These are phyloP conservation scores for Paracoccidioides brasiliensis DNA, from an alignment of 2,329 filamentous ascomycete species.

Conservation along the genomic window DNA sequence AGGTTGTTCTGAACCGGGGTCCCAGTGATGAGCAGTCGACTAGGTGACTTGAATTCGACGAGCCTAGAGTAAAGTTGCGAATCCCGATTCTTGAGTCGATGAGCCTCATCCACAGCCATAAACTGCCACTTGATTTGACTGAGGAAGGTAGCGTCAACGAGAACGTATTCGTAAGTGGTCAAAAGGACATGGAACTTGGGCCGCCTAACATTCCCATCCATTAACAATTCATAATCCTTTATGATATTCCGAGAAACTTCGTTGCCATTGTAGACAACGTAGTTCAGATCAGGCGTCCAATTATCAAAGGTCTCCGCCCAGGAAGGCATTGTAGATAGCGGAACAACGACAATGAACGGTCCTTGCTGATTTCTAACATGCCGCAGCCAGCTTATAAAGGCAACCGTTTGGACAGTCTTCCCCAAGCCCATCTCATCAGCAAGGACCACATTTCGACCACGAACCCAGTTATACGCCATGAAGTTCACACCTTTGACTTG, in stretches of 20 bases:
- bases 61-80: slow-evolving; percentile 84
- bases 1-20: slow-evolving; percentile 97
- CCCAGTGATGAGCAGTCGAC: slow-evolving; percentile 85
- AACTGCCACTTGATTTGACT: slow-evolving; percentile 95
- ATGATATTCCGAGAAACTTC: slow-evolving; percentile 77
- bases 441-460: slow-evolving; percentile 87
- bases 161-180: slow-evolving; percentile 93
- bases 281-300: slow-evolving; percentile 93
- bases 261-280: slow-evolving; percentile 90
- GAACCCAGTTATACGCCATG: slow-evolving; percentile 88
- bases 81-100: slow-evolving; percentile 90
- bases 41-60: slow-evolving; percentile 73
- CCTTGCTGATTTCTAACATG: slow-evolving; percentile 83
- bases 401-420: slow-evolving; percentile 94
- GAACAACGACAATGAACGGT: slow-evolving; percentile 92
- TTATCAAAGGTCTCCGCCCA: slow-evolving; percentile 97
- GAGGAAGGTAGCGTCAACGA: slow-evolving; percentile 71
- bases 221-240: slow-evolving; percentile 74
- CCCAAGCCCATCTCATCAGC: slow-evolving; percentile 98
- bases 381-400: slow-evolving; percentile 92
- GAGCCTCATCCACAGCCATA: slow-evolving; percentile 89
- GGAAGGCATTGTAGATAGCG: slow-evolving; percentile 89
- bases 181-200: slow-evolving; percentile 96
- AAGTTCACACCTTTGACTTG: slow-evolving; percentile 93
- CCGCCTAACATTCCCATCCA: slow-evolving; percentile 74